Base-by-base conservation (phyloP, 1,139 yeast genomes). In the Zygoascus sp. region DNA sequence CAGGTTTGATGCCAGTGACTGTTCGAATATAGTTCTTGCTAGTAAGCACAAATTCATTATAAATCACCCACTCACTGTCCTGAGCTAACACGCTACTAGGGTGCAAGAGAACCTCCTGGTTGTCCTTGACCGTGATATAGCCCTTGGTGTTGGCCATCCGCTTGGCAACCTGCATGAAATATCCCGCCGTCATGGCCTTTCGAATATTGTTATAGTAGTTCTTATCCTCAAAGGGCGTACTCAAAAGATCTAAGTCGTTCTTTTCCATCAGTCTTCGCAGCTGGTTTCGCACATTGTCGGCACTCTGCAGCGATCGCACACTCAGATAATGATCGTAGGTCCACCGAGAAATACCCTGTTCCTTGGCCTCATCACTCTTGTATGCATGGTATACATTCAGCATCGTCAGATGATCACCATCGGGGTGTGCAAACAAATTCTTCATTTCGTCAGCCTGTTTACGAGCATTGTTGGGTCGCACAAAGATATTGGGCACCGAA, bases 141-240 rank as follows among this genome's bases (percentile, higher is more conserved):
- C 82, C 70, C 53, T 62, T 64, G 44, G 59, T 53, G 25, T 61
- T 55, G 41, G 62, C 56, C 54, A 55, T 58, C 35, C 79, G 79
- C 71, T 90, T 90, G 39, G 97, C 98, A 45, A 86, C 96, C 71
- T 92, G 98, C 97, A 92, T 90, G 73, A 92, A 92, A 66, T 89
- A 90, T 1, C 98, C 99, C n/a, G 89, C 80, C 7, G 88, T 77
- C 48, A 92, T 70, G 0, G 98, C 96, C 65, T 84, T 83, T 52
- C 95, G 77, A 55, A 92, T 82, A 59, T 87, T 84, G 55, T 76
- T 80, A 65, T 83, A 89, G 50, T 64, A 66, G 49, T 70, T 70
- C 45, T 80, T 79, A 65, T 80, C 82, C 36, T 83, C 88, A 57
- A 70, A 80, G 38, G 86, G 82, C 1, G 88, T 81, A 43, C 90